These are phyloP conservation scores for Aspergillus avenaceus DNA, from an alignment of 495 filamentous ascomycete genomes.

Conservation along the genomic window DNA sequence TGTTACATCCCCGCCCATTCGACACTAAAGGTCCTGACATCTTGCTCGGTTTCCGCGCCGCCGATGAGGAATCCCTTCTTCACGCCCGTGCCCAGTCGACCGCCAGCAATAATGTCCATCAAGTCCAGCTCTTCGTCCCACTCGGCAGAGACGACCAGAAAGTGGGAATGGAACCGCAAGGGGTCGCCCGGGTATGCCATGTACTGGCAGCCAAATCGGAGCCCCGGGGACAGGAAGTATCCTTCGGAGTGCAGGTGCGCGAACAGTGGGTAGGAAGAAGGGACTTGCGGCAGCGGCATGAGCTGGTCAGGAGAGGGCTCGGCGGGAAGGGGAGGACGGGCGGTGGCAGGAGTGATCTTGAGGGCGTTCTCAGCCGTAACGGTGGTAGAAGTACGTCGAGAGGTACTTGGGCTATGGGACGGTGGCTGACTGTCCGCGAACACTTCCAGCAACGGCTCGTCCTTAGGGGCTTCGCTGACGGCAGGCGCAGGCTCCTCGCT, in stretches of 20 bases:
- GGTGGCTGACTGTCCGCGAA: constrained; percentile 30
- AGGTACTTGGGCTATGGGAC: constrained; percentile 20
- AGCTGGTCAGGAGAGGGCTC: constrained; percentile 25
- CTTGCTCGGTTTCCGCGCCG: constrained; percentile 43
- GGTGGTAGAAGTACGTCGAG: constrained; percentile 10
- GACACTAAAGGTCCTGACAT: constrained; percentile 67
- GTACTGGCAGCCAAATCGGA: constrained; percentile 93
- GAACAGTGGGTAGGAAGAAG: constrained; percentile 47
- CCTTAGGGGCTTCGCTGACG: constrained; percentile 15
- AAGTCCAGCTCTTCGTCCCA: constrained; percentile 87
- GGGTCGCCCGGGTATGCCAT: constrained; percentile 94
- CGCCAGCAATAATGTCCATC: constrained; percentile 78
- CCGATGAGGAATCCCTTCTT: constrained; percentile 94
- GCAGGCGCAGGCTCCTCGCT: constrained; percentile 23
- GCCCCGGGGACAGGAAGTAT: constrained; percentile 86
- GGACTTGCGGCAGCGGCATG: constrained; percentile 40
- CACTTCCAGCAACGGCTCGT: constrained; percentile 32
- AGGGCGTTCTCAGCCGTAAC: constrained; percentile 19
- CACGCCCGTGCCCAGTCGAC: constrained; percentile 84
- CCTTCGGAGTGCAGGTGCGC: constrained; percentile 70
- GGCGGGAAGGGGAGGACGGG: constrained; percentile 46
- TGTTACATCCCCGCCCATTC: constrained; percentile 81
- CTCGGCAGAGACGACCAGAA: constrained; percentile 68
- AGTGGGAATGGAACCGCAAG: constrained; percentile 90
- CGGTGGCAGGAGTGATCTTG: constrained; percentile 58